These are phyloP conservation scores for Nigrospora sphaerica DNA, from an alignment of 2,329 filamentous ascomycete genomes.

Conservation along the genomic window DNA sequence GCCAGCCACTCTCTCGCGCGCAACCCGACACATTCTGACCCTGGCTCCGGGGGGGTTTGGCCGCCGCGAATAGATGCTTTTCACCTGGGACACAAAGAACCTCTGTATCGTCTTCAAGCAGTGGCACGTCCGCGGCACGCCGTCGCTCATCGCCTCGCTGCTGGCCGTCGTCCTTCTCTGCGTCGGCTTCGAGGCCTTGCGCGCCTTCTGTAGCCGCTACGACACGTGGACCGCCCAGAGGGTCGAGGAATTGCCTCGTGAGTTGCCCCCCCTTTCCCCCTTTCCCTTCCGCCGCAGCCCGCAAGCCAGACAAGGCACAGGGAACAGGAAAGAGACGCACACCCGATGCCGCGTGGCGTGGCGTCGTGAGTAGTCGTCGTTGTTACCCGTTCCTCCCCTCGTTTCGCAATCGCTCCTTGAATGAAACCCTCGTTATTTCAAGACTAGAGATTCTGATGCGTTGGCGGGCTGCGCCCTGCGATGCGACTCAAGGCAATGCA, in stretches of 20 bases:
- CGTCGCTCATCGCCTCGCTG: constrained; percentile 75
- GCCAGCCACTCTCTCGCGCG: too few relatives aligned
- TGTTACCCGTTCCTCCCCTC: too few relatives aligned
- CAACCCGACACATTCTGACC: too few relatives aligned
- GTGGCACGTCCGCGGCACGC: constrained; percentile 75
- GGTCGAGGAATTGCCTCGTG: constrained; percentile 45
- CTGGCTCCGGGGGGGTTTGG: neutral
- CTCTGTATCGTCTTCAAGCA: constrained; percentile 92
- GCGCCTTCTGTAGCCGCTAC: constrained; percentile 69
- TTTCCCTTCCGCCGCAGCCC: neutral
- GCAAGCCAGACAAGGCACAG: too few relatives aligned
- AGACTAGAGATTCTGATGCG: too few relatives aligned
- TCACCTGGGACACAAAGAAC: constrained; percentile 90
- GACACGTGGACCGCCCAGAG: constrained; percentile 50
- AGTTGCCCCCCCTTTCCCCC: constrained; percentile 22
- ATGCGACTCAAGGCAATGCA: constrained; percentile 17
- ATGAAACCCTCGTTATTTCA: too few relatives aligned
- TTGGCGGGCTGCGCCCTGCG: too few relatives aligned
- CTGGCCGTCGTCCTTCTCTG: constrained; percentile 74
- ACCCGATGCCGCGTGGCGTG: too few relatives aligned
- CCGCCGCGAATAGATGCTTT: constrained; percentile 68
- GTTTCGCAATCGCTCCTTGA: neutral
- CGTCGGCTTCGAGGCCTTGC: constrained; percentile 88
- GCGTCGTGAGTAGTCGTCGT: too few relatives aligned
- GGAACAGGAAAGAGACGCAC: too few relatives aligned